Evolutionary conservation across 148 eudicot species (phyloP), one percentile per base, ranked within the genome.

Genomic region (Arbutus unedo): DNA sequence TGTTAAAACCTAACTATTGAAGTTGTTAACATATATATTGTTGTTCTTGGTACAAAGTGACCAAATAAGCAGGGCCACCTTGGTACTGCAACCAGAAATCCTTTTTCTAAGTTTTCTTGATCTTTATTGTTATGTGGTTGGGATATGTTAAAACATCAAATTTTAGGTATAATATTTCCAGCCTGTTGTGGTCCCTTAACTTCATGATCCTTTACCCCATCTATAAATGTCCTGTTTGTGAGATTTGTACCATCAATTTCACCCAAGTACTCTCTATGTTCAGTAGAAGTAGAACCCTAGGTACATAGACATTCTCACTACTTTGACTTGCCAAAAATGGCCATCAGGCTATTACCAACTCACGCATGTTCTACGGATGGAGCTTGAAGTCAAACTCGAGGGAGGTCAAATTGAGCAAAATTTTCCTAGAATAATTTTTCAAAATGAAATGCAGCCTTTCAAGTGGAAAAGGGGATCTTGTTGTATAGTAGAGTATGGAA

Each of bases 171-270:
- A 10, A 47, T n/a, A 10, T 9, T 60, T 5, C 21, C 13, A n/a
- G 54, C 72, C 18, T 79, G 25, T 79, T 80, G 59, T 68, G 57
- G 67, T 68, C 45, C 73, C 56, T 21, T 21, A 64, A 79, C 56
- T 79, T 6, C 2, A 64, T 23, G 1, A 76, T 44, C 44, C 6
- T 45, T 62, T 45, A 23, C 2, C 43, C 53, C 45, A 64, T 79
- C 57, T 45, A n/a, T 23, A 11, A 48, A 53, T 23, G 4, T 45
- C 59, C 18, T 80, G 15, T 25, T 73, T 73, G 31, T 45, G 25
- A 73, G 51, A 45, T 73, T 73, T 73, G 53, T 73, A 47, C 11
- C 38, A 45, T 73, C 76, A 45, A 73, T 14, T 14, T 43, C 23
- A 6, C 0, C 47, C 54, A 73, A 18, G 76, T 45, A 73, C 21